These are phyloP conservation scores for Hanseniaspora meyeri DNA, from an alignment of 805 yeast species.

Conservation along the genomic window DNA sequence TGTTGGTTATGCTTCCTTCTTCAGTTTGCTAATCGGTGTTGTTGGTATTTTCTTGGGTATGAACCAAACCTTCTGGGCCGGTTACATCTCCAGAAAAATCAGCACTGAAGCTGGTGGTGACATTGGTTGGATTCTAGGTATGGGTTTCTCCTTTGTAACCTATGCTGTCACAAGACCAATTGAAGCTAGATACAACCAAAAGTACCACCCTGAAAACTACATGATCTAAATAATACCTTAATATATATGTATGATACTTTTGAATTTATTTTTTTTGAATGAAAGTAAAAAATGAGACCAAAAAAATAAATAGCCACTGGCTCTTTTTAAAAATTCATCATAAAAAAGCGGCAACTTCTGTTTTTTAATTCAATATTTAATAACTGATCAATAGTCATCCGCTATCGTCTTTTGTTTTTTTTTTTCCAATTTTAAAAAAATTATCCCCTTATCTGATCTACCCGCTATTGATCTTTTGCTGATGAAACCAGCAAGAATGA, in stretches of 20 bases:
- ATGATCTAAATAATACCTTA: background rate
- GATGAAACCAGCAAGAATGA: too few species aligned
- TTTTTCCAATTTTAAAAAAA: too few species aligned
- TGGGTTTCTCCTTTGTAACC: slow-evolving; percentile 53
- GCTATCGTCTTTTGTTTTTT: too few species aligned
- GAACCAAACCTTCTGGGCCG: slow-evolving; percentile 73
- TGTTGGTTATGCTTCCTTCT: slow-evolving; percentile 61
- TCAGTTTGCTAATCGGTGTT: slow-evolving; percentile 71
- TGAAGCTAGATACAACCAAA: slow-evolving; percentile 44
- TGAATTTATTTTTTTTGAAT: too few species aligned
- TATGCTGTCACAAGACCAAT: slow-evolving; percentile 50
- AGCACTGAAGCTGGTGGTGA: slow-evolving; percentile 42
- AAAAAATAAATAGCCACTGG: too few species aligned
- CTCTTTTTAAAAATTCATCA: too few species aligned
- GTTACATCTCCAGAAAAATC: slow-evolving; percentile 49
- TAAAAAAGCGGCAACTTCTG: too few species aligned
- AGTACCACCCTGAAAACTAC: slow-evolving; percentile 11
- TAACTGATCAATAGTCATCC: too few species aligned
- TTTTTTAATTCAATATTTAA: too few species aligned
- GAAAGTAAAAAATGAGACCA: too few species aligned
- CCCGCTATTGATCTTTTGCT: too few species aligned
- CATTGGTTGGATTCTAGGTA: slow-evolving; percentile 72
- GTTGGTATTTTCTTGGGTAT: slow-evolving; percentile 79
- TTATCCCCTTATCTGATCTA: too few species aligned
- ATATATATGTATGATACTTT: background rate